Conservation (phyloP, 768 basidiomycete genomes). For the Lactarius akahatsu region DNA sequence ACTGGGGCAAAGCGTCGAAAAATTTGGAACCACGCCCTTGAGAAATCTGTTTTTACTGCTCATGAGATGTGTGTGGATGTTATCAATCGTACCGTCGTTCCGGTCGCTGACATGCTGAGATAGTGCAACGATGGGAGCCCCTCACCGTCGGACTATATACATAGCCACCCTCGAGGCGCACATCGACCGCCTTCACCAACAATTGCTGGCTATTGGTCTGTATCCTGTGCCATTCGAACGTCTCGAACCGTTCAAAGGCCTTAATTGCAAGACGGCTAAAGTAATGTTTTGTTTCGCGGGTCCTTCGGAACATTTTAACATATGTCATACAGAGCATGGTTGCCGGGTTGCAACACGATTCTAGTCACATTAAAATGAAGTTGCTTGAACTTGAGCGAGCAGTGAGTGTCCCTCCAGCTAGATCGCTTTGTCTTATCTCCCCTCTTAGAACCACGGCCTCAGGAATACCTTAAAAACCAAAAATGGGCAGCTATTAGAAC, state of each 20-base stretch:
- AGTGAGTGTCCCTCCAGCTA: constrained; percentile 41
- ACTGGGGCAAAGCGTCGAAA: constrained; percentile 64
- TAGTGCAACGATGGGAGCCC: constrained; percentile 66
- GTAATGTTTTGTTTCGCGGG: constrained; percentile 36
- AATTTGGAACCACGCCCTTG: constrained; percentile 76
- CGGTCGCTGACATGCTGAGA: background rate
- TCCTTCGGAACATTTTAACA: background rate
- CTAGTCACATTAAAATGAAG: constrained; percentile 56
- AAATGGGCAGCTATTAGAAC: constrained; percentile 5
- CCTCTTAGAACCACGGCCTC: constrained; percentile 24
- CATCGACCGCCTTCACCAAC: constrained; percentile 64
- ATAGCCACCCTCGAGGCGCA: constrained; percentile 71
- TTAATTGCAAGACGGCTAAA: constrained; percentile 78
- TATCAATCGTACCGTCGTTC: constrained; percentile 3
- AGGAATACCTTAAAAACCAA: constrained; percentile 22
- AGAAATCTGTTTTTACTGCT: constrained; percentile 66
- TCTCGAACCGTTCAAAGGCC: constrained; percentile 61
- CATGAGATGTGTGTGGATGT: constrained; percentile 56
- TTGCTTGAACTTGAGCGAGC: constrained; percentile 68
- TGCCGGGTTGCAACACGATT: constrained; percentile 65
- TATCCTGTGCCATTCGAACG: constrained; percentile 57
- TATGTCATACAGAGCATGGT: constrained; percentile 62
- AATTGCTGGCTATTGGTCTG: constrained; percentile 51
- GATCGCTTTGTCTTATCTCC: constrained; percentile 2
- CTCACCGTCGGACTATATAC: constrained; percentile 67